Evolutionary conservation across 2,329 filamentous ascomycete genomes (phyloP).

Genomic region (Epichloe amarillans): DNA sequence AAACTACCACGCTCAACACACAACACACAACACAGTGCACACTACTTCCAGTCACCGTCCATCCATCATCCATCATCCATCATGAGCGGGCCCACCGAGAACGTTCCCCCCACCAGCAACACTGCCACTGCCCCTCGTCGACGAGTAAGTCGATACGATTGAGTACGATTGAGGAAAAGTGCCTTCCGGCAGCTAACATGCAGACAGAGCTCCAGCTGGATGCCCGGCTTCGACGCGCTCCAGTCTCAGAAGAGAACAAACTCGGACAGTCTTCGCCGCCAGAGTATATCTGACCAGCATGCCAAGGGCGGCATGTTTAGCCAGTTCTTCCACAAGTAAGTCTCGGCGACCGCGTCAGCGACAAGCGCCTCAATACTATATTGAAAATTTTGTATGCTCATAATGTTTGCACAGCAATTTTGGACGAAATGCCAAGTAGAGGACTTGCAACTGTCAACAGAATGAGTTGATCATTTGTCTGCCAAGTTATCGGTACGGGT

Average conservation of each 20-base stretch:
- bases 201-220: constrained; percentile 30
- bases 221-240: constrained; percentile 36
- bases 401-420: constrained; percentile 16
- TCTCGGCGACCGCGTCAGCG: constrained; percentile 10
- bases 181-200: too few relatives aligned
- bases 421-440: constrained; percentile 18
- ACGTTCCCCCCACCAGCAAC: constrained; percentile 7
- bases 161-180: too few relatives aligned
- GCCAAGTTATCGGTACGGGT: not conserved
- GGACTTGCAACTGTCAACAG: not conserved
- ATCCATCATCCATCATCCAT: constrained; percentile 10
- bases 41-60: not conserved
- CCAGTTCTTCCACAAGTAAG: constrained; percentile 45
- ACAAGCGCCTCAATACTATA: not conserved
- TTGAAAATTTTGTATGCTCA: not conserved
- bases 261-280: constrained; percentile 34
- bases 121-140: constrained; percentile 13
- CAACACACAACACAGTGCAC: not conserved
- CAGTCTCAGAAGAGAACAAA: constrained; percentile 36
- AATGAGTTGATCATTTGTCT: not conserved
- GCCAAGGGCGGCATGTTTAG: constrained; percentile 35
- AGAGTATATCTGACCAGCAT: constrained; percentile 42
- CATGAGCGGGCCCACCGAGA: constrained; percentile 18
- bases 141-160: constrained; percentile 10
- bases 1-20: too few relatives aligned